Evolutionary conservation across 768 basidiomycete species (phyloP).

Genomic region (Arthromyces matolae): DNA sequence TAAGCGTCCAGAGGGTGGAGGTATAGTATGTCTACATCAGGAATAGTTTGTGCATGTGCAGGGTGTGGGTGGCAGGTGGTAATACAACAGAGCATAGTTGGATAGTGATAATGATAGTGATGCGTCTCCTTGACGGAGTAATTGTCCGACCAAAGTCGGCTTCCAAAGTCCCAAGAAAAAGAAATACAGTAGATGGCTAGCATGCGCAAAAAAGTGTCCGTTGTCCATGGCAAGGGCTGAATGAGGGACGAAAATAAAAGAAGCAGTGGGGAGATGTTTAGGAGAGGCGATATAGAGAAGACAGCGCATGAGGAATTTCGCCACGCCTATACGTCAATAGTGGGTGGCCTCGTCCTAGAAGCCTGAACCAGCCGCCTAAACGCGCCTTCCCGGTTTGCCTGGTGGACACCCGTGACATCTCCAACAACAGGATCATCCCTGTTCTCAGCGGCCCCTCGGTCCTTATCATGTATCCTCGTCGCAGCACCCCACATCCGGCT

Average conservation of each 20-base stretch:
- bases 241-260: slow-evolving; percentile 2
- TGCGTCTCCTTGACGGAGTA: slow-evolving; percentile 6
- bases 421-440: slow-evolving; percentile 11
- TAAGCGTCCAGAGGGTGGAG: slow-evolving; percentile 5
- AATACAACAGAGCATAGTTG: slow-evolving; percentile 17
- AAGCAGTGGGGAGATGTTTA: slow-evolving; percentile 13
- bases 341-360: slow-evolving; percentile 22
- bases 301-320: not conserved
- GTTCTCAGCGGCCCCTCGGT: slow-evolving; percentile 12
- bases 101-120: slow-evolving; percentile 21
- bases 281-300: slow-evolving; percentile 6
- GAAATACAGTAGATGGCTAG: slow-evolving; percentile 23
- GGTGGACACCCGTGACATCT: slow-evolving; percentile 16
- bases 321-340: slow-evolving; percentile 13
- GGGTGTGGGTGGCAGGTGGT: not conserved
- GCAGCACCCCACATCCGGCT: slow-evolving; percentile 76
- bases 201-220: slow-evolving; percentile 11
- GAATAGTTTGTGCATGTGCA: slow-evolving; percentile 6
- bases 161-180: slow-evolving; percentile 1
- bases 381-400: slow-evolving; percentile 22
- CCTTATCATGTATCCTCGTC: slow-evolving; percentile 26
- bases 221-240: slow-evolving; percentile 3
- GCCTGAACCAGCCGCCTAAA: slow-evolving; percentile 29
- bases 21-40: slow-evolving; percentile 5
- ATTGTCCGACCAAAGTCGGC: slow-evolving; percentile 4